Conservation (phyloP, 306 rosid species). For the Quillaja saponaria region DNA sequence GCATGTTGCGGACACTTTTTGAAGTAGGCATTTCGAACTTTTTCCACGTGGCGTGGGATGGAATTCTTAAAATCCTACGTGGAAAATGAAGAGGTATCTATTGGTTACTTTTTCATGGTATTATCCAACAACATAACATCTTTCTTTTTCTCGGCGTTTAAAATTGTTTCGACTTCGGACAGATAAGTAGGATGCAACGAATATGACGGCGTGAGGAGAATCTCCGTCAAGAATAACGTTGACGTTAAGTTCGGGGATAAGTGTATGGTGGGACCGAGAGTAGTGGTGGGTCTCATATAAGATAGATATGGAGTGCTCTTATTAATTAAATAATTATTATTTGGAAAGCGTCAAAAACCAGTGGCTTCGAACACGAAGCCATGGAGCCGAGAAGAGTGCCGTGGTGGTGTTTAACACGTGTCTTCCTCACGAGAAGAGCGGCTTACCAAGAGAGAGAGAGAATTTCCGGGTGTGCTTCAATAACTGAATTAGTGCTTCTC, state of each 20-base stretch:
- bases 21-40: background rate
- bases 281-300: constrained; percentile 20
- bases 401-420: constrained; percentile 18
- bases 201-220: background rate
- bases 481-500: background rate
- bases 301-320: no score
- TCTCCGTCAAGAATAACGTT: constrained; percentile 22
- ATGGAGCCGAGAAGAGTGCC: no score
- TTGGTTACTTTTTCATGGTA: constrained; percentile 35
- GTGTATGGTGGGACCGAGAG: constrained; percentile 7
- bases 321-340: background rate
- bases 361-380: no score
- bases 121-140: no score
- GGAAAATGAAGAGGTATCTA: constrained; percentile 16
- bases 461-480: background rate
- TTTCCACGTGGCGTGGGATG: constrained; percentile 24
- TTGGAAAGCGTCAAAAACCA: no score
- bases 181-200: background rate
- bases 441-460: background rate
- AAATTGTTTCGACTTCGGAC: background rate
- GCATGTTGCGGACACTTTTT: constrained; percentile 28
- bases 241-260: constrained; percentile 26
- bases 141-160: no score
- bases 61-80: constrained; percentile 7
- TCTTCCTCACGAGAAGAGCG: background rate